phyloP scores from a whole-genome alignment of 305 asterid genomes.

The Solanum hybrid region DNA sequence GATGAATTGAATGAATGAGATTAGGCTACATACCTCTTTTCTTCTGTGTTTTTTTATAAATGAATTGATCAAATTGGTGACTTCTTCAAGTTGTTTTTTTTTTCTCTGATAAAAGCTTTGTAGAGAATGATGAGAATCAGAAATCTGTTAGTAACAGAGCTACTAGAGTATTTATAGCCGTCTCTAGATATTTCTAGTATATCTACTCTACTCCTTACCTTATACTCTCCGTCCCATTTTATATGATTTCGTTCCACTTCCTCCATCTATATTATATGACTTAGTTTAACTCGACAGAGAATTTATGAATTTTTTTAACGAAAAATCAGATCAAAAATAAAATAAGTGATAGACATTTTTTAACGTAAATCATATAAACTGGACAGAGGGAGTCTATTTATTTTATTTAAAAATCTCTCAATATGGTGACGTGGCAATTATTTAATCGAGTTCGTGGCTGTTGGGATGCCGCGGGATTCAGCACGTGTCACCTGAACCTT shows the following conservation, averaged over 20 bases:
- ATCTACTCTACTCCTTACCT: background rate
- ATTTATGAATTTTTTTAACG: too few relatives aligned
- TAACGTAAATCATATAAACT: too few relatives aligned
- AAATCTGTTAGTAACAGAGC: accelerated
- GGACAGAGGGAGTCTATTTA: background rate
- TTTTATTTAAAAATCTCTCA: background rate
- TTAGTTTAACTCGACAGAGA: accelerated
- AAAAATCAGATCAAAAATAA: too few relatives aligned
- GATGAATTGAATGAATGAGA: background rate
- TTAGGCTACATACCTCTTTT: constrained; percentile 30
- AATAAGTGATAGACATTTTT: too few relatives aligned
- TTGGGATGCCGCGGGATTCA: constrained; percentile 2
- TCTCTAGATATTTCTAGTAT: constrained; percentile 37
- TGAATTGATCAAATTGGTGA: background rate
- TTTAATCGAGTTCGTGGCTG: background rate
- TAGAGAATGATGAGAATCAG: background rate
- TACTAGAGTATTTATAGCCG: constrained; percentile 39
- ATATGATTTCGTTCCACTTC: background rate
- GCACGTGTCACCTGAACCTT: constrained; percentile 48
- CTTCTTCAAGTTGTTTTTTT: background rate
- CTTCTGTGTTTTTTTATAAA: background rate
- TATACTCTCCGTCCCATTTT: background rate
- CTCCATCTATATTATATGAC: background rate
- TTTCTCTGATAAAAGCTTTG: background rate
- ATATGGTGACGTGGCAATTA: constrained; percentile 36